Conservation (phyloP, 2,329 filamentous ascomycete species). For the Epichloe amarillans region DNA sequence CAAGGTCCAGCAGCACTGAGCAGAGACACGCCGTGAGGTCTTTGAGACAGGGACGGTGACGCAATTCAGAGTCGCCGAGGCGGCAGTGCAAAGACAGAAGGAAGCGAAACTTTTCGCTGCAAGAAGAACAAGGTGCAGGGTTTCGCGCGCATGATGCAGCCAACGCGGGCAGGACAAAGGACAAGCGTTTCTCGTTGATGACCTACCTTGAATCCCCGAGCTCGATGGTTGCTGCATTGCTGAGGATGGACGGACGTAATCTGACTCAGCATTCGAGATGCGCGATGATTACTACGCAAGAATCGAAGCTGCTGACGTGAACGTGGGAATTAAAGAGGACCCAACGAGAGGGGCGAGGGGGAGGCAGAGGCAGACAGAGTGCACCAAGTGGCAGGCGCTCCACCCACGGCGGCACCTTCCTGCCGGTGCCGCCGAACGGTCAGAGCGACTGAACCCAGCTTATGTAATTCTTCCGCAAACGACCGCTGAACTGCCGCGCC, state of each 20-base stretch:
- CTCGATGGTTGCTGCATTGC: slow-evolving; percentile 11
- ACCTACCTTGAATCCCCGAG: slow-evolving; percentile 11
- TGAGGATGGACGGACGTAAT: slow-evolving; percentile 6
- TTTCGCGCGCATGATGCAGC: background rate
- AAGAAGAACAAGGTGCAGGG: background rate
- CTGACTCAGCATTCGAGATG: slow-evolving; percentile 13
- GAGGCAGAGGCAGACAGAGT: background rate
- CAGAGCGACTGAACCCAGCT: background rate
- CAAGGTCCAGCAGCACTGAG: background rate
- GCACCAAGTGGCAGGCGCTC: no score
- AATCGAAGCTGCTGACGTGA: slow-evolving; percentile 12
- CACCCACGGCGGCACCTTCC: no score
- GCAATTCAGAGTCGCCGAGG: background rate
- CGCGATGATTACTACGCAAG: slow-evolving; percentile 12
- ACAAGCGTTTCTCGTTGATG: slow-evolving; percentile 3
- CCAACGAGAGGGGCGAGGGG: background rate
- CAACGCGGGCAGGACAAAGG: background rate
- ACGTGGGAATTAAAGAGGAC: slow-evolving; percentile 9
- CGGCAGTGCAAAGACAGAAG: background rate
- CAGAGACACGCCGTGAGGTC: background rate
- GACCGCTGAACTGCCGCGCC: background rate
- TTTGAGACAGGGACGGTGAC: background rate
- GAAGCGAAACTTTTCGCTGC: background rate
- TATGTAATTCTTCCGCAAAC: slow-evolving; percentile 1
- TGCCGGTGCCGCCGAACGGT: no score